phyloP scores from a whole-genome alignment of 768 basidiomycete species.

The Cystofilobasidium ferigula region DNA sequence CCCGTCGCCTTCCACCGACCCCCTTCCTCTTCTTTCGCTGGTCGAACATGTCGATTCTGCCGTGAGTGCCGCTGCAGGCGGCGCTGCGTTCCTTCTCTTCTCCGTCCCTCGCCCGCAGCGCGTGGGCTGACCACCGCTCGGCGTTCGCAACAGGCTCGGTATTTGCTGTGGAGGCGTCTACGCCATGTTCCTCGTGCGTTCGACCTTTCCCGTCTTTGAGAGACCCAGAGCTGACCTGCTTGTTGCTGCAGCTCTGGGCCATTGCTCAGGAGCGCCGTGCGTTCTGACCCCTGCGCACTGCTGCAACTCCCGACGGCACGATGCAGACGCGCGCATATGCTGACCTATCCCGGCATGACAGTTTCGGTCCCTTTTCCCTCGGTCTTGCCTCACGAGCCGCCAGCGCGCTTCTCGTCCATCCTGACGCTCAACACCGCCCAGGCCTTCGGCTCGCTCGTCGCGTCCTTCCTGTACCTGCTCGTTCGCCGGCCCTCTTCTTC shows the following conservation, averaged over 20 bases:
- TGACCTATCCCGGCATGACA: slow-evolving; percentile 34
- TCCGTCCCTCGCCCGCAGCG: background rate
- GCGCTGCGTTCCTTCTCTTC: background rate
- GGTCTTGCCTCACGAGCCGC: slow-evolving; percentile 45
- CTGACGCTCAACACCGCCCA: slow-evolving; percentile 77
- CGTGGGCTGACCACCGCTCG: background rate
- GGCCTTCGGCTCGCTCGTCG: slow-evolving; percentile 62
- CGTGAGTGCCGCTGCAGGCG: background rate
- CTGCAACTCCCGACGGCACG: slow-evolving; percentile 18
- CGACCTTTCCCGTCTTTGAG: background rate
- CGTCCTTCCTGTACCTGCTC: slow-evolving; percentile 64
- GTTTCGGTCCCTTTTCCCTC: slow-evolving; percentile 76
- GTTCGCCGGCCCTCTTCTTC: slow-evolving; percentile 40
- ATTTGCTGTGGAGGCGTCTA: slow-evolving; percentile 81
- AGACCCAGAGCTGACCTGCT: background rate
- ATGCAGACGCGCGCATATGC: slow-evolving; percentile 29
- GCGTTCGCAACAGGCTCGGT: slow-evolving; percentile 40
- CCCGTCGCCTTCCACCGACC: too few relatives aligned
- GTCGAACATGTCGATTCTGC: slow-evolving; percentile 12
- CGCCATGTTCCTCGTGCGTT: slow-evolving; percentile 72
- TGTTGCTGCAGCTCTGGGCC: slow-evolving; percentile 59
- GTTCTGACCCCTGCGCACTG: slow-evolving; percentile 30
- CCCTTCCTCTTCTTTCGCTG: background rate
- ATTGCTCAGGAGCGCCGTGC: slow-evolving; percentile 86
- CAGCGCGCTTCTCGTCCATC: slow-evolving; percentile 64